A percentile compares a stretch with the other conserved stretches of the same genome.
Conservation (phyloP, 169 alveolate species). For the Babesia bigemina region DNA sequence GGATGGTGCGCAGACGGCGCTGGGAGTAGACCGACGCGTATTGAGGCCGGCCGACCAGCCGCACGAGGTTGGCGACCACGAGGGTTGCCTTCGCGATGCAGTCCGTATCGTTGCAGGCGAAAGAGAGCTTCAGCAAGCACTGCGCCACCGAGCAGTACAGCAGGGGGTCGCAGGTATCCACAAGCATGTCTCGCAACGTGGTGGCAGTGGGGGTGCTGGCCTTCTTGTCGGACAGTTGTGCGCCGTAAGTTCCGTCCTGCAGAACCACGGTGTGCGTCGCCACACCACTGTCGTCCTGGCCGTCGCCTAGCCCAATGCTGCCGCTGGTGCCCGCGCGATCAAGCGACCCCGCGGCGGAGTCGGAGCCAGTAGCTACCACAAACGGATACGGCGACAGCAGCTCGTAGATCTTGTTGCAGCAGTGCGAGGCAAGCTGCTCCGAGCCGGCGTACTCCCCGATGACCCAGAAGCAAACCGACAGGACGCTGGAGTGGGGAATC, state of each 20-base stretch:
- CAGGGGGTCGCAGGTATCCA: slow-evolving; percentile 53
- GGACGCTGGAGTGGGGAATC: slow-evolving; percentile 39
- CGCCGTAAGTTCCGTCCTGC: slow-evolving; percentile 95
- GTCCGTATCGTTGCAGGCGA: slow-evolving; percentile 38
- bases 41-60: slow-evolving; percentile 22
- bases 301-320: background rate
- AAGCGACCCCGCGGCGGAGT: slow-evolving; percentile 39
- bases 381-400: slow-evolving; percentile 81
- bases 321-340: slow-evolving; percentile 2
- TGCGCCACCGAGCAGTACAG: slow-evolving; percentile 62
- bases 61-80: slow-evolving; percentile 33
- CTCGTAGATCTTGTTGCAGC: slow-evolving; percentile 73
- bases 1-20: slow-evolving; percentile 29
- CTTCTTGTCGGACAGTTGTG: slow-evolving; percentile 75
- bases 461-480: slow-evolving; percentile 57
- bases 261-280: slow-evolving; percentile 89
- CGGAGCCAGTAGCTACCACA: slow-evolving; percentile 38
- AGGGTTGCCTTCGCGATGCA: slow-evolving; percentile 30
- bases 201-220: background rate
- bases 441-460: slow-evolving; percentile 58
- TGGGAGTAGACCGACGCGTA: slow-evolving; percentile 26
- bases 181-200: slow-evolving; percentile 13
- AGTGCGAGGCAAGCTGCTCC: slow-evolving; percentile 15
- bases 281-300: background rate
- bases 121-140: slow-evolving; percentile 52